These are phyloP conservation scores for Physaria fendleri DNA, from an alignment of 345 rosid species.

Conservation along the genomic window DNA sequence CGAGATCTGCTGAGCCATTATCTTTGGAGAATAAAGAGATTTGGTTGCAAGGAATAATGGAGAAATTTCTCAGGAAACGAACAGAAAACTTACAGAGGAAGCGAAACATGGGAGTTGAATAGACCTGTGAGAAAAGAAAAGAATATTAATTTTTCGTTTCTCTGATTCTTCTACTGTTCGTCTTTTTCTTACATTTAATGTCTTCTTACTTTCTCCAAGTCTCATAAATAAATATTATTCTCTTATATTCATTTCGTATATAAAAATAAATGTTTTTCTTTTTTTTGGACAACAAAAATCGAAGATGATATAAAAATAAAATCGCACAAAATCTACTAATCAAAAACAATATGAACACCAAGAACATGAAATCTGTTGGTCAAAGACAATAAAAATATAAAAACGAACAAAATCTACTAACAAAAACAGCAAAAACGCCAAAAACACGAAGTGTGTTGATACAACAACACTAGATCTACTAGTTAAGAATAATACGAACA, in stretches of 20 bases:
- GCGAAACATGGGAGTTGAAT: conserved; percentile 10
- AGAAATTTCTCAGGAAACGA: conserved; percentile 5
- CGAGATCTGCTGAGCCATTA: conserved; percentile 49
- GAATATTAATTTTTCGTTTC: not conserved
- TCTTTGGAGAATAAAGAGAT: conserved; percentile 32
- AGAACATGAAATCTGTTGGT: too few relatives aligned
- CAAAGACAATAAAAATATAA: too few relatives aligned
- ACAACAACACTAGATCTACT: too few relatives aligned
- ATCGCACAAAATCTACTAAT: too few relatives aligned
- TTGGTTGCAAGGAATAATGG: not conserved
- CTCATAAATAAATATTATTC: conserved; percentile 1
- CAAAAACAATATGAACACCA: too few relatives aligned
- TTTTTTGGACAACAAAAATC: too few relatives aligned
- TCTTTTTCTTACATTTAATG: conserved; percentile 9
- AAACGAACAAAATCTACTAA: too few relatives aligned
- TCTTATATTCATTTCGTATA: conserved; percentile 1
- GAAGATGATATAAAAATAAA: too few relatives aligned
- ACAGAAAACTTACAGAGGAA: conserved; percentile 16
- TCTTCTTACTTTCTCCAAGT: not conserved
- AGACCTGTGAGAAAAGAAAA: not conserved
- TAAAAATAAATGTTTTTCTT: too few relatives aligned
- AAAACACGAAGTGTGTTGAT: too few relatives aligned
- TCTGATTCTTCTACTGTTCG: conserved; percentile 21
- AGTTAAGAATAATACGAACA: too few relatives aligned
- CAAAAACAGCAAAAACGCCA: too few relatives aligned